Percentiles rank a stretch among this genome's conserved stretches.
Conservation (phyloP, 2,329 filamentous ascomycete species). For the Colletotrichum navitas region DNA sequence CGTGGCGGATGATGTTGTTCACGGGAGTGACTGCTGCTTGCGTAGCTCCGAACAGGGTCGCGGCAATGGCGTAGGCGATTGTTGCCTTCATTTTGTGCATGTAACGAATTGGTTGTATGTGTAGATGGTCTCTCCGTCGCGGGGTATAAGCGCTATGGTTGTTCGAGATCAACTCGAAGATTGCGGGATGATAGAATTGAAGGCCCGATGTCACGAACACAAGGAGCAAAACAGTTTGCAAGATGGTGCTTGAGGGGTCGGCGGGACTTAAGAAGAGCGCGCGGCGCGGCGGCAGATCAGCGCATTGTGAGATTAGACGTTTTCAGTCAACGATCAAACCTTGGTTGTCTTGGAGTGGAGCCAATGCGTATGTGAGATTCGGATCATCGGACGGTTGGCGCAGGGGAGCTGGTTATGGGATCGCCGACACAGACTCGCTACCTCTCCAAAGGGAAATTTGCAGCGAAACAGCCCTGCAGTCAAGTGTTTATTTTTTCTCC, state of each 20-base stretch:
- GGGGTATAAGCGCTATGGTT: neutral
- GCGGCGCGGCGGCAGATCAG: constrained; percentile 8
- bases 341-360: constrained; percentile 37
- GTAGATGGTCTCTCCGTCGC: neutral
- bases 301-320: constrained; percentile 19
- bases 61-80: constrained; percentile 27
- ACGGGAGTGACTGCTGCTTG: constrained; percentile 34
- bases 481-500: neutral
- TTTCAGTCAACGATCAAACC: constrained; percentile 28
- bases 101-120: neutral
- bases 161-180: constrained; percentile 27
- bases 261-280: neutral
- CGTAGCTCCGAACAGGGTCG: constrained; percentile 31
- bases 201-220: neutral
- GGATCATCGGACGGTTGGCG: constrained; percentile 29
- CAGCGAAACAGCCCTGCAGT: neutral
- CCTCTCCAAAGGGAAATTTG: neutral
- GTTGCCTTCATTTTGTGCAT: constrained; percentile 33
- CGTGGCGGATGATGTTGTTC: constrained; percentile 41
- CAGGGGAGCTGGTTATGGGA: constrained; percentile 18
- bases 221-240: neutral
- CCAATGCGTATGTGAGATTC: constrained; percentile 38
- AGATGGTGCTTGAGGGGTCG: neutral
- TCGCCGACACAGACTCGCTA: constrained; percentile 31
- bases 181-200: neutral